Evolutionary conservation across 108 stramenopile species (phyloP), one percentile per base, ranked within the genome.

Genomic region (Nitzschia sp.): DNA sequence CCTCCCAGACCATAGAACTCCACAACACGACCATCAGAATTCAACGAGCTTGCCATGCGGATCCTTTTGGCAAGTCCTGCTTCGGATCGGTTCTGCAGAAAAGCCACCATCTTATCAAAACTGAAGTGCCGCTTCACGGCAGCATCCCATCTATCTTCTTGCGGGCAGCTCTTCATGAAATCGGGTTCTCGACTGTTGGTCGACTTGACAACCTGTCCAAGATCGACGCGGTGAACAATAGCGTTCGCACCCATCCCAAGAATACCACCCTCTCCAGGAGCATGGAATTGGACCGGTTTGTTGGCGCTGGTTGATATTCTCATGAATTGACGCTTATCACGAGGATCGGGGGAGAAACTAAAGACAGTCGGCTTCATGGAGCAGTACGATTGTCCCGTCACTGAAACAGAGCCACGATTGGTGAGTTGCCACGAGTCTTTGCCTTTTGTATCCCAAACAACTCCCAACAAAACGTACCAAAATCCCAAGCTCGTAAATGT

Each of bases 221-320:
- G 44, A 55, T 81, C 76, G 3, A 87, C 88, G 27, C 85, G 63
- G 66, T 90, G 88, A 0, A 90, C 88, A 63, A 90, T 83, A 2
- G 88, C 88, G 68, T 90, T 90, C 26, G 72, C 83, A 27, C 88
- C 88, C 88, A 90, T 90, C 5, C 88, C 88, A 22, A 71, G 36
- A 27, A 71, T 71, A n/a, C 85, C 87, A 46, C 83, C 85, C 56
- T 90, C 83, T 45, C 85, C 88, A 0, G 85, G 85, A 22, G 77
- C 78, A 44, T 81, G 72, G 54, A 86, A 90, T 68, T 85, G 84
- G 41, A 80, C 81, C 0, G 81, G 73, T 45, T 77, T 73, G 63
- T 86, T 82, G 13, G 84, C 79, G 2, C 72, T 69, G 22, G 74
- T 77, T 1, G 79, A 80, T n/a, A 90, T 82, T 68, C 78, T 83